phyloP scores from a whole-genome alignment of 2,329 filamentous ascomycete genomes.

The Dichotomopilus funicola region DNA sequence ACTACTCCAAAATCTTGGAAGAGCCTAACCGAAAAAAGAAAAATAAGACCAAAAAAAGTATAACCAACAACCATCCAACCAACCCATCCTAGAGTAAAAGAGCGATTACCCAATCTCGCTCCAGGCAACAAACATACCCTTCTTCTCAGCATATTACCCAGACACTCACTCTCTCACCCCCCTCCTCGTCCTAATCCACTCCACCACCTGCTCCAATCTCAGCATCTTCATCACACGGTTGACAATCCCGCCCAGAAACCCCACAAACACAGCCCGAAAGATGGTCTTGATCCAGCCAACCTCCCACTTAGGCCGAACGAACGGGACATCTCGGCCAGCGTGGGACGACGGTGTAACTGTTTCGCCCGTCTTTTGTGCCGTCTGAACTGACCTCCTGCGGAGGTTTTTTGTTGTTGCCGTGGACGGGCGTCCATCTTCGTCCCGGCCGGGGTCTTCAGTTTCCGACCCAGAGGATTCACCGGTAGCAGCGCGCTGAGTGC shows the following conservation, averaged over 20 bases:
- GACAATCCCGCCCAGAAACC: conserved; percentile 34
- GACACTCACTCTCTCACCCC: background rate
- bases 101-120: too few relatives aligned
- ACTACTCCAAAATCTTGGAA: background rate
- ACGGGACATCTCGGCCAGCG: background rate
- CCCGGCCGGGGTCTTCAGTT: background rate
- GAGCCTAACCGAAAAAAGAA: background rate
- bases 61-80: background rate
- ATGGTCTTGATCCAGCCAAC: conserved; percentile 31
- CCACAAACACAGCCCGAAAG: conserved; percentile 32
- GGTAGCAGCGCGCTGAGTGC: background rate
- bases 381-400: background rate
- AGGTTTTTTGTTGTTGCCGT: background rate
- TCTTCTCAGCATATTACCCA: too few relatives aligned
- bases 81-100: too few relatives aligned
- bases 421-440: background rate
- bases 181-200: background rate
- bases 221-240: background rate
- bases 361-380: background rate
- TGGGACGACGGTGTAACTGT: background rate
- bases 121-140: too few relatives aligned
- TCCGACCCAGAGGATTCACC: background rate
- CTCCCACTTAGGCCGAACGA: background rate
- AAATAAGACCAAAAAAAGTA: background rate
- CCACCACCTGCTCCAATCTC: background rate